Evolutionary conservation across 768 basidiomycete genomes (phyloP), one percentile per base, ranked within the genome.

Genomic region (Tricholoma saponaceum): DNA sequence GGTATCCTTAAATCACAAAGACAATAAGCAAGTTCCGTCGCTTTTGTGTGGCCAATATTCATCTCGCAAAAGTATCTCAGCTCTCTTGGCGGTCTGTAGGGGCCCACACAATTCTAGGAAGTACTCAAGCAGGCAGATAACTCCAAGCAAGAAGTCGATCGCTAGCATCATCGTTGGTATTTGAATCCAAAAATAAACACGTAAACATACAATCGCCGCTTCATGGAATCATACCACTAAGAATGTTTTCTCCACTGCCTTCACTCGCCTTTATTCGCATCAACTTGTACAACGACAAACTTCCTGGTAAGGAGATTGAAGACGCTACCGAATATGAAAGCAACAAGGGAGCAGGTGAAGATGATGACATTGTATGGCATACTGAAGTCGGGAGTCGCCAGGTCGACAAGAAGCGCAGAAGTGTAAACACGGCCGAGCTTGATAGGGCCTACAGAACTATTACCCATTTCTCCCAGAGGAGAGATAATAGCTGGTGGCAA

Each of bases 341-440:
- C 94, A 53, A 97, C 82, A 41, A 98, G 76, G 9, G 93, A 94
- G 67, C 89, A 92, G 58, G 84, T 94, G 78, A 98, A 89, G 66
- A 98, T 98, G 72, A 98, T 98, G 49, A 98, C 96, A 74, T 98
- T 99, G 76, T 98, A 98, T 0, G 97, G 97, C 97, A 98, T 98
- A 71, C 92, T 95, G 70, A 98, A 98, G 70, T 98, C 97, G 0
- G 96, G 97, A 33, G 93, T 94, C n/a, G 96, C 89, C n/a, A 97
- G 82, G 70, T 95, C 93, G 46, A 95, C 84, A 35, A 98, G 83
- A 23, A 96, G 79, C 8, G 87, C 81, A 0, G 84, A 78, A 1
- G 92, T 94, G 70, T 96, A 96, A 47, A 97, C 80, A 46, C 87
- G 71, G 32, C 58, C 58, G 25, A 59, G 63, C 55, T 58, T 57